Base-by-base conservation (phyloP, 176 grass and related monocot genomes). In the Oryza punctata region DNA sequence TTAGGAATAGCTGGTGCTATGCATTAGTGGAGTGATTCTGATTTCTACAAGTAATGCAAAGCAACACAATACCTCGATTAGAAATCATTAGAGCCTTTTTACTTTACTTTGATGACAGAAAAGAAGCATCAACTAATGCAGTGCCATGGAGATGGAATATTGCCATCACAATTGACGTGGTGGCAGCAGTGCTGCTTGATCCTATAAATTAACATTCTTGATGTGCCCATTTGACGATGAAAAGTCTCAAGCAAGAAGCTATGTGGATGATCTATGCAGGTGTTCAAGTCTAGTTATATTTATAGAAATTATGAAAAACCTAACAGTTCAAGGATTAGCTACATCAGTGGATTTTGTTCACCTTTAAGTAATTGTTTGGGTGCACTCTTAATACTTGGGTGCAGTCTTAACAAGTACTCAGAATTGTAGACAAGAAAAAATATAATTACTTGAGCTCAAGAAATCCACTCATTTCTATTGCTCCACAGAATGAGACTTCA, bases 381-480 rank as follows among this genome's bases (percentile, higher is more conserved):
- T 66, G 8, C 40, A 71, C n/a, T n/a, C n/a, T n/a, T n/a, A n/a
- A n/a, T n/a, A n/a, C n/a, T n/a, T n/a, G n/a, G n/a, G n/a, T n/a
- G n/a, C n/a, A n/a, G 29, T 44, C 24, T 70, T 40, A 27, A 28
- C 24, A 71, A 72, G 61, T 76, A 85, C 1, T 75, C 23, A 83
- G 57, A 78, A 76, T 21, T 14, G 27, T 61, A 46, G 67, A 79
- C 38, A 82, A 82, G 41, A 57, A 81, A 7, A 69, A 70, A 57
- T 65, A 26, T 10, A 82, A 84, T 93, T 98, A 93, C 96, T 98
- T 95, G 12, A 98, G 93, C 81, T 98, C 91, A 77, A 98, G 84
- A 85, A 95, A 98, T 81, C 96, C 96, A 80, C 96, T 98, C 96
- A 98, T 98, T 84, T 98, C 93, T 73, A 98, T 98, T 71, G 96